phyloP scores from a whole-genome alignment of 495 filamentous ascomycete species.

The Penicillium chermesinum region DNA sequence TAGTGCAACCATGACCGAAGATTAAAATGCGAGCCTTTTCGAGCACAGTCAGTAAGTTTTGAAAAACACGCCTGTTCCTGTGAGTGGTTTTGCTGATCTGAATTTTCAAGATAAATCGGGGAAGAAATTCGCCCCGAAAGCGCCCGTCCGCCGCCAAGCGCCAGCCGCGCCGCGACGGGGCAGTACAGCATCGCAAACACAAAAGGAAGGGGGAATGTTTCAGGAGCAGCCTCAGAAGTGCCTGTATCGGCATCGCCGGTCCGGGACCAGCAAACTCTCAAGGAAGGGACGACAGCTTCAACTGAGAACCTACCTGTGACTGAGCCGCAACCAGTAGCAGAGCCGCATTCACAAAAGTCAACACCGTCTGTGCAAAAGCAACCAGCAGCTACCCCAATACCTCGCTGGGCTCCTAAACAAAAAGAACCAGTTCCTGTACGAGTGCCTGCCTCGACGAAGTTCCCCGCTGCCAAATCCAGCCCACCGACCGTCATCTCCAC shows the following conservation, averaged over 20 bases:
- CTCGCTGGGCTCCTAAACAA: slow-evolving; percentile 26
- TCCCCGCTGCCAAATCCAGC: not conserved
- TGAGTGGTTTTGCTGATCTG: too few species aligned
- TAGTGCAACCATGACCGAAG: slow-evolving; percentile 35
- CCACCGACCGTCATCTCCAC: slow-evolving; percentile 3
- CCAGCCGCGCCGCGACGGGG: slow-evolving; percentile 33
- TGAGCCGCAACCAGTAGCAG: slow-evolving; percentile 9
- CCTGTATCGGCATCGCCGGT: not conserved
- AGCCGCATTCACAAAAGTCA: slow-evolving; percentile 10
- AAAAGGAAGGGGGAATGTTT: slow-evolving; percentile 16
- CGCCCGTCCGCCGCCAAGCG: slow-evolving; percentile 40
- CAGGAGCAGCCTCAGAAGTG: not conserved
- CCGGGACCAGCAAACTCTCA: not conserved
- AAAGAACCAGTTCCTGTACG: slow-evolving; percentile 22
- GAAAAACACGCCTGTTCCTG: too few species aligned
- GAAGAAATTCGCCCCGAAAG: slow-evolving; percentile 47
- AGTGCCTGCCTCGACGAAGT: not conserved
- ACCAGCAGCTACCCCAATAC: slow-evolving; percentile 25
- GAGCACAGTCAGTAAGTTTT: slow-evolving; percentile 51
- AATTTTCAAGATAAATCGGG: slow-evolving; percentile 55
- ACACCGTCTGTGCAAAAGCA: slow-evolving; percentile 8
- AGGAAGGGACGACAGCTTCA: not conserved
- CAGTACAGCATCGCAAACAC: slow-evolving; percentile 34
- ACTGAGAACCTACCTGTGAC: slow-evolving; percentile 11
- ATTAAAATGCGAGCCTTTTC: slow-evolving; percentile 37